Evolutionary conservation across 192 early-diverging fungal species (phyloP).

Genomic region (Endogone sp.): DNA sequence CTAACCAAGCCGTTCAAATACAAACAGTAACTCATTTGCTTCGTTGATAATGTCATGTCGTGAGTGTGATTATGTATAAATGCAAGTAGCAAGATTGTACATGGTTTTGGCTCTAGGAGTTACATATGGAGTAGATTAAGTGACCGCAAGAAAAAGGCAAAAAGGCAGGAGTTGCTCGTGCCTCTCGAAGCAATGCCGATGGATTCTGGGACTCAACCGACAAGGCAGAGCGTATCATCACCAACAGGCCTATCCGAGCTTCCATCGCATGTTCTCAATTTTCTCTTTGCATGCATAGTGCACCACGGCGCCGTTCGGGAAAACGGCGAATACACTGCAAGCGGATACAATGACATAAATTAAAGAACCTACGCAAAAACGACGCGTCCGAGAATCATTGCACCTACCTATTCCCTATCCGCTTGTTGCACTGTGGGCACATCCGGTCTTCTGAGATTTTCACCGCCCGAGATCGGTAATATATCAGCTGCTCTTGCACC

Average conservation of each 20-base stretch:
- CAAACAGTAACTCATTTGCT: too few relatives aligned
- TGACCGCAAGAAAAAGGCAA: not conserved
- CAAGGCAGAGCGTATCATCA: too few relatives aligned
- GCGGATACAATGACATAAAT: too few relatives aligned
- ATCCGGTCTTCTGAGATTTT: constrained; percentile 71
- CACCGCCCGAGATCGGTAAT: constrained; percentile 53
- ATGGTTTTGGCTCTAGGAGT: too few relatives aligned
- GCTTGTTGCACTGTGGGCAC: constrained; percentile 67
- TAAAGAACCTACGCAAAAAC: too few relatives aligned
- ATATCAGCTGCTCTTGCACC: constrained; percentile 62
- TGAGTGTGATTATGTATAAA: too few relatives aligned
- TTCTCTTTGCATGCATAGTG: constrained; percentile 73
- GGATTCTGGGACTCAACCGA: too few relatives aligned
- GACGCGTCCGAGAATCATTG: constrained; percentile 4
- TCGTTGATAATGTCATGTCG: too few relatives aligned
- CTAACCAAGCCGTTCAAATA: too few relatives aligned
- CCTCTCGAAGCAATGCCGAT: not conserved
- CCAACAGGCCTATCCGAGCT: not conserved
- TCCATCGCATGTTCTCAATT: constrained; percentile 32
- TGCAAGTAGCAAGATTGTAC: too few relatives aligned
- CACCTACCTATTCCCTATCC: constrained; percentile 56
- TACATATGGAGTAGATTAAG: not conserved
- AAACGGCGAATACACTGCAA: constrained; percentile 68
- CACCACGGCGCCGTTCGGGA: constrained; percentile 66
- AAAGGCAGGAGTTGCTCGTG: constrained; percentile 4